A percentile compares a stretch with the other conserved stretches of the same genome.
Evolutionary conservation across 2,329 filamentous ascomycete genomes (phyloP).

Genomic region (Phaeosphaeria sp.): DNA sequence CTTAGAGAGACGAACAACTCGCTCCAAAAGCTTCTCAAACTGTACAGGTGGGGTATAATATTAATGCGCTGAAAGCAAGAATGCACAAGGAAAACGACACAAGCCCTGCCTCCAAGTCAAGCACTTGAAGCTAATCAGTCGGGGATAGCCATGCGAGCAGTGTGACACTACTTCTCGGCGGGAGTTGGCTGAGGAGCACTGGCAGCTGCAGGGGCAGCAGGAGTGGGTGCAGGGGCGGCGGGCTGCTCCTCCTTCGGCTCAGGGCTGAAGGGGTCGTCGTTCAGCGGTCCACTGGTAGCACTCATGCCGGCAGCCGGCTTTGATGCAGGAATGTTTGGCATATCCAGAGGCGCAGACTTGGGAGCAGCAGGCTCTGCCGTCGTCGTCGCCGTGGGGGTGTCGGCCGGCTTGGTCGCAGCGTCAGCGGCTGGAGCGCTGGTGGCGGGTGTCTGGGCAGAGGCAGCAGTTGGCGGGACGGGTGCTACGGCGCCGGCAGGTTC

Average conservation of each 20-base stretch:
- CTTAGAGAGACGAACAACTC: background rate
- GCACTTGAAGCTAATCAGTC: background rate
- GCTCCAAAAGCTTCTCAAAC: conserved; percentile 21
- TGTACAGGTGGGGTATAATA: conserved; percentile 42
- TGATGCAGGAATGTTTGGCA: conserved; percentile 31
- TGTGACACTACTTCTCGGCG: conserved; percentile 23
- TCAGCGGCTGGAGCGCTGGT: background rate
- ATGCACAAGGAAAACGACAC: conserved; percentile 6
- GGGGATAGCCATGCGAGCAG: background rate
- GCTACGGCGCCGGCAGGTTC: conserved; percentile 41
- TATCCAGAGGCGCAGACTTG: conserved; percentile 17
- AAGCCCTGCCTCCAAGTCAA: background rate
- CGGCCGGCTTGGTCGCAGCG: background rate
- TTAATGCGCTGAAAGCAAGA: conserved; percentile 30
- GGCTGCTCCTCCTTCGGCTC: conserved; percentile 28
- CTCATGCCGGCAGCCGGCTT: conserved; percentile 47
- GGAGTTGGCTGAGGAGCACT: conserved; percentile 9
- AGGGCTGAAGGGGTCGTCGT: conserved; percentile 37
- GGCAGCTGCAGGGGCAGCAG: conserved; percentile 15
- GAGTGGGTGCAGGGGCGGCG: conserved; percentile 15
- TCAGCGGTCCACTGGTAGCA: conserved; percentile 47
- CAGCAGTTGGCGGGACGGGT: conserved; percentile 37
- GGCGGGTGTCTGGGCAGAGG: conserved; percentile 20
- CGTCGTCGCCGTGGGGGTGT: conserved; percentile 15
- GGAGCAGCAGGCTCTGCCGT: conserved; percentile 21